Conservation (phyloP, 805 yeast genomes). For the Peterozyma toletana region DNA sequence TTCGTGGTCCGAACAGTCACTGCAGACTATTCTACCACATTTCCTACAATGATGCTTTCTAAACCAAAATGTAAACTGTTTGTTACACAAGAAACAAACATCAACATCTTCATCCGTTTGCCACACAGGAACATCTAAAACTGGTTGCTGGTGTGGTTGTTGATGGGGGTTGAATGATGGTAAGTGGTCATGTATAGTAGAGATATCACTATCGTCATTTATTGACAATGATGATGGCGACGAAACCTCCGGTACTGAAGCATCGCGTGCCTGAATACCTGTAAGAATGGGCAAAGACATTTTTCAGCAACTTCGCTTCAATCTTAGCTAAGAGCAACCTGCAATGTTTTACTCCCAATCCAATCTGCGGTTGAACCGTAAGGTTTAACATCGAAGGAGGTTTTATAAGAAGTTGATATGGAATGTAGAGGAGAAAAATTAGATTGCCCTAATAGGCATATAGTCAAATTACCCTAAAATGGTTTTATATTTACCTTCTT, state of each 20-base stretch:
- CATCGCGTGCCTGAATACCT: too few species aligned
- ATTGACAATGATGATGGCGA: slow-evolving; percentile 1
- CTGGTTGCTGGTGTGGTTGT: slow-evolving; percentile 3
- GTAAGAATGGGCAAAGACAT: too few species aligned
- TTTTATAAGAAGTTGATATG: too few species aligned
- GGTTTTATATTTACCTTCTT: too few species aligned
- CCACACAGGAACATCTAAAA: slow-evolving; percentile 45
- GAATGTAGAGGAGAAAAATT: too few species aligned
- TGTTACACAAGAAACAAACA: slow-evolving; percentile 49
- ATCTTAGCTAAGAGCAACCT: too few species aligned
- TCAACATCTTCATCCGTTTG: slow-evolving; percentile 54
- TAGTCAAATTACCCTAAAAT: too few species aligned
- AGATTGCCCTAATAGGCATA: too few species aligned
- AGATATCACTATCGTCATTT: not conserved
- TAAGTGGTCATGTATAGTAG: not conserved
- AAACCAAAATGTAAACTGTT: slow-evolving; percentile 48
- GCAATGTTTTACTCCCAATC: too few species aligned
- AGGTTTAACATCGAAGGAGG: too few species aligned
- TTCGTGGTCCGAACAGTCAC: slow-evolving; percentile 48
- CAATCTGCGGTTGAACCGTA: too few species aligned
- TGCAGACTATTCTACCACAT: slow-evolving; percentile 79
- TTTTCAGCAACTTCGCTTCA: too few species aligned
- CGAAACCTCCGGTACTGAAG: not conserved
- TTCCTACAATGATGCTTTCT: slow-evolving; percentile 79
- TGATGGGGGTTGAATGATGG: not conserved